A percentile compares a stretch with the other conserved stretches of the same genome.
phyloP scores from a whole-genome alignment of 352 stramenopile genomes.

The Globisporangium cystogenes region DNA sequence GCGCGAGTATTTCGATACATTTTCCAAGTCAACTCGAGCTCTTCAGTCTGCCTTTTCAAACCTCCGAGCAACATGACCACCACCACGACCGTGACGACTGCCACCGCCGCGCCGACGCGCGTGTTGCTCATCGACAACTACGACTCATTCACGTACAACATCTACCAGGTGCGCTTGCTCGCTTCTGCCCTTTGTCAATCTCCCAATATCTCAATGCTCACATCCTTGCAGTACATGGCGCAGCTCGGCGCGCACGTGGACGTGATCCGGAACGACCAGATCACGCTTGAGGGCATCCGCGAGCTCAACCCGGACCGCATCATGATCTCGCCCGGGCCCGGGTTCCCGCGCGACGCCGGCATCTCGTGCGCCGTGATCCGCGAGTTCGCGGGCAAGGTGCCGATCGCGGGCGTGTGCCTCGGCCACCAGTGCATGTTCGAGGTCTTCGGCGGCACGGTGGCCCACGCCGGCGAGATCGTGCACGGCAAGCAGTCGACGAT shows the following conservation, averaged over 20 bases:
- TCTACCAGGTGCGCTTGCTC: conserved; percentile 55
- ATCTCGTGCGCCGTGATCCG: conserved; percentile 84
- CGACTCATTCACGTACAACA: conserved; percentile 90
- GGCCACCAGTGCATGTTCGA: conserved; percentile 86
- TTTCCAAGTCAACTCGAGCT: background rate
- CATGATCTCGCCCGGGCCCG: conserved; percentile 83
- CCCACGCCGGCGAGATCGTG: conserved; percentile 83
- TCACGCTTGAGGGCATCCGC: conserved; percentile 75
- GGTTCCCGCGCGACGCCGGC: conserved; percentile 75
- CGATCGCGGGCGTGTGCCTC: conserved; percentile 81
- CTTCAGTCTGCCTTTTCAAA: background rate
- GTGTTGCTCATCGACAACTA: conserved; percentile 90
- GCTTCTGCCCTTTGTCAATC: background rate
- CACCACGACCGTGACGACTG: background rate
- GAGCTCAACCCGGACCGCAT: conserved; percentile 77
- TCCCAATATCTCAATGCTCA: background rate
- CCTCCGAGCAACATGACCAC: background rate
- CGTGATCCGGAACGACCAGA: conserved; percentile 81
- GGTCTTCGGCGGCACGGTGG: conserved; percentile 82
- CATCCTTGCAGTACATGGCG: conserved; percentile 61
- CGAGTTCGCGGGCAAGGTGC: conserved; percentile 73
- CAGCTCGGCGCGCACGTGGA: conserved; percentile 75
- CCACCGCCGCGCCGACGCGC: conserved; percentile 34
- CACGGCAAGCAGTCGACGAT: conserved; percentile 86
- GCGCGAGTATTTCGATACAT: too few species aligned